A percentile compares a stretch with the other conserved stretches of the same genome.
Evolutionary conservation across 495 filamentous ascomycete genomes (phyloP).

Genomic region (Aspergillus ellipticus): DNA sequence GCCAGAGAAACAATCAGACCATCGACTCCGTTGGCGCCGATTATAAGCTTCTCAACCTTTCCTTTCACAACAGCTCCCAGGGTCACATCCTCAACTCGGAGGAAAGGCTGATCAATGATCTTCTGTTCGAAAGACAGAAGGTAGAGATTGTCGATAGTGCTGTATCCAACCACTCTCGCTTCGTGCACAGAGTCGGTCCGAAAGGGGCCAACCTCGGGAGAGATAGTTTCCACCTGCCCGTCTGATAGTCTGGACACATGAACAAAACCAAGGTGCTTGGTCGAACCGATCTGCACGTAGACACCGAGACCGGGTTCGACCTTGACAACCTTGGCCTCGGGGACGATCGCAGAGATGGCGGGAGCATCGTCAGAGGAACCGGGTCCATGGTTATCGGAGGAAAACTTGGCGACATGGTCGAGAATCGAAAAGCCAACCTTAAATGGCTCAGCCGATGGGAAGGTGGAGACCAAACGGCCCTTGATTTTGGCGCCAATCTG

Average conservation of each 20-base stretch:
- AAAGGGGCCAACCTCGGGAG: constrained; percentile 69
- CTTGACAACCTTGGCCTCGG: constrained; percentile 69
- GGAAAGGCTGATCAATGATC: constrained; percentile 80
- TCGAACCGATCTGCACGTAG: constrained; percentile 74
- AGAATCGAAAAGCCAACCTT: constrained; percentile 85
- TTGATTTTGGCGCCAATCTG: constrained; percentile 80
- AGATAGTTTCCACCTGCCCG: constrained; percentile 75
- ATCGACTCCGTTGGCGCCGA: constrained; percentile 66
- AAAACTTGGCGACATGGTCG: constrained; percentile 72
- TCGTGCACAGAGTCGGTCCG: constrained; percentile 72
- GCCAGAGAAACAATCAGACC: constrained; percentile 79
- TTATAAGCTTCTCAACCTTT: constrained; percentile 76
- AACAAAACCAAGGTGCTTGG: constrained; percentile 75
- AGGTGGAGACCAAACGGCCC: constrained; percentile 80
- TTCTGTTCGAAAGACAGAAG: constrained; percentile 78
- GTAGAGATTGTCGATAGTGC: constrained; percentile 78
- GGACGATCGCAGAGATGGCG: constrained; percentile 70
- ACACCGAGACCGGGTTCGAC: constrained; percentile 75
- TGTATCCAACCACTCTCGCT: constrained; percentile 82
- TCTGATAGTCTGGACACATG: constrained; percentile 91
- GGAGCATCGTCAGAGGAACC: constrained; percentile 52
- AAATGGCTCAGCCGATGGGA: constrained; percentile 69
- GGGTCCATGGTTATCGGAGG: constrained; percentile 42
- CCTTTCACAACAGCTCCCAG: constrained; percentile 80
- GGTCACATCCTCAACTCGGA: constrained; percentile 82